Conservation (phyloP, 305 asterid genomes). For the Solanum hybrid region DNA sequence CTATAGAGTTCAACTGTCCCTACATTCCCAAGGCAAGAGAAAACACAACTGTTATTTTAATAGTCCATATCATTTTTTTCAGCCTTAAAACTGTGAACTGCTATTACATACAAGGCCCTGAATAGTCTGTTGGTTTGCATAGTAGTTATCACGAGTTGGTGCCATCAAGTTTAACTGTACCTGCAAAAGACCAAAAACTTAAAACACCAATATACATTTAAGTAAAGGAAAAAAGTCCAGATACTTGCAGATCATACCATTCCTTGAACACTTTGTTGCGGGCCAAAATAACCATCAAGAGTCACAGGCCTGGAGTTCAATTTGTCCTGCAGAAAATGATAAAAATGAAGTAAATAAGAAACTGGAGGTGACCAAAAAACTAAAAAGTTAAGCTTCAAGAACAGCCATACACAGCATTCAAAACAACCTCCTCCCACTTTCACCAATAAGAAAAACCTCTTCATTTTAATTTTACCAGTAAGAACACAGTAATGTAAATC, state of each 20-base stretch:
- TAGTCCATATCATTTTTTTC: neutral
- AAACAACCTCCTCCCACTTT: neutral
- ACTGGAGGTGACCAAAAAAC: neutral
- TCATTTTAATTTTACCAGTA: neutral
- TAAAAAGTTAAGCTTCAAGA: neutral
- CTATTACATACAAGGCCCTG: constrained; percentile 76
- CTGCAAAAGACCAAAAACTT: constrained; percentile 38
- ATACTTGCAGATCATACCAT: constrained; percentile 45
- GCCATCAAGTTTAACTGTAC: constrained; percentile 94
- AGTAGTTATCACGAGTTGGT: constrained; percentile 78
- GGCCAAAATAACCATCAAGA: constrained; percentile 74
- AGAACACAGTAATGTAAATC: neutral
- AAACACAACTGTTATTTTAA: neutral
- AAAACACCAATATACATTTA: neutral
- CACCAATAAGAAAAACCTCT: neutral
- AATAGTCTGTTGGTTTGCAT: constrained; percentile 67
- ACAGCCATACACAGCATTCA: neutral
- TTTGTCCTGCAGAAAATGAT: constrained; percentile 51
- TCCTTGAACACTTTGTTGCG: constrained; percentile 78
- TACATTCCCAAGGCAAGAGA: constrained; percentile 19
- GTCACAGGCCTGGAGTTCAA: constrained; percentile 63
- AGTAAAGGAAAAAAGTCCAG: neutral
- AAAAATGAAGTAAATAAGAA: neutral
- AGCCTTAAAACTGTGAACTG: neutral
- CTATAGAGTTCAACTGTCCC: constrained; percentile 94